Percentiles rank a stretch among this genome's conserved stretches.
Conservation (phyloP, 1,284 basidiomycete species). For the Cutaneotrichosporon sp. region DNA sequence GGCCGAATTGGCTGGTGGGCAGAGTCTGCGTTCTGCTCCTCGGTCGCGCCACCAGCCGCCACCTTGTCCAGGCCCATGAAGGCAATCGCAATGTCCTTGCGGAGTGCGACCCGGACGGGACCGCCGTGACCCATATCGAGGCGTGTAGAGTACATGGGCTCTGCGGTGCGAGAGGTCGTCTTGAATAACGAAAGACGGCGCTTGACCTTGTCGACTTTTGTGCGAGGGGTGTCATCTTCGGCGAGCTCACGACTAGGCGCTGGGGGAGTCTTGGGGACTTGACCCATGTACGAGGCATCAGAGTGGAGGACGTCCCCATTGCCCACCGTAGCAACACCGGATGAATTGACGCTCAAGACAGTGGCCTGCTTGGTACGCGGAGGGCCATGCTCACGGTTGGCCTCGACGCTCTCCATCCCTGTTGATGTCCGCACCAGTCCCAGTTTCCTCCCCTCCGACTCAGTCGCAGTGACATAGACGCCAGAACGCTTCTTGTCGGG, state of each 20-base stretch:
- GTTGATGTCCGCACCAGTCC: slow-evolving; percentile 34
- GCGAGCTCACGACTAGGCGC: slow-evolving; percentile 20
- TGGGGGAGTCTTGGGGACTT: slow-evolving; percentile 26
- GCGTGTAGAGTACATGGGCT: slow-evolving; percentile 44
- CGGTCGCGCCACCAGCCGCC: slow-evolving; percentile 24
- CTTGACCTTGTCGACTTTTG: slow-evolving; percentile 32
- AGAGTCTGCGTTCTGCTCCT: slow-evolving; percentile 35
- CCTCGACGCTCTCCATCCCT: slow-evolving; percentile 32
- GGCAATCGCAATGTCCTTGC: slow-evolving; percentile 42
- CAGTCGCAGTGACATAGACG: slow-evolving; percentile 37
- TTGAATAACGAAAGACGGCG: slow-evolving; percentile 38
- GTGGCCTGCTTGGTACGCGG: slow-evolving; percentile 37
- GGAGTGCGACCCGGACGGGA: slow-evolving; percentile 45
- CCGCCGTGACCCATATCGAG: slow-evolving; percentile 34
- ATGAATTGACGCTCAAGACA: slow-evolving; percentile 32
- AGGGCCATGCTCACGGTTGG: slow-evolving; percentile 17
- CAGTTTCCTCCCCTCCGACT: slow-evolving; percentile 45
- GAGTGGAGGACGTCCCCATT: slow-evolving; percentile 40
- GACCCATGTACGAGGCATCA: slow-evolving; percentile 39
- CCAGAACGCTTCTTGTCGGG: slow-evolving; percentile 19
- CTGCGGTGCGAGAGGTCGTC: slow-evolving; percentile 22
- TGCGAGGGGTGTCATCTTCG: slow-evolving; percentile 33
- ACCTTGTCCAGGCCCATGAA: slow-evolving; percentile 39
- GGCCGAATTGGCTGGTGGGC: slow-evolving; percentile 30
- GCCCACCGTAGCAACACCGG: slow-evolving; percentile 35